Evolutionary conservation across 2,329 filamentous ascomycete species (phyloP), one percentile per base, ranked within the genome.

Genomic region (Fusarium zealandicum): DNA sequence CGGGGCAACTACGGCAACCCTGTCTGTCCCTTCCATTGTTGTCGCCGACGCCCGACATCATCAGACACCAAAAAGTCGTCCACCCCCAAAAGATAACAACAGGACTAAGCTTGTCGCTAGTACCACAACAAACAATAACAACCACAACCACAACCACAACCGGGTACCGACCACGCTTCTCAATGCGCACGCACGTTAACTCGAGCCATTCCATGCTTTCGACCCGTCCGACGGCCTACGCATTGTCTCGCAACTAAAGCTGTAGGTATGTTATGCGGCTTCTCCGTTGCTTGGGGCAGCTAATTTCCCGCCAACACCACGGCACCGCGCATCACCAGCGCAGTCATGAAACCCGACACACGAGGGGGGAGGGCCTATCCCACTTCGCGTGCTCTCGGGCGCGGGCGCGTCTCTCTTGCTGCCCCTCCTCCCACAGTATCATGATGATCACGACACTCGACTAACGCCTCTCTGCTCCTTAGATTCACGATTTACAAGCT

Each of bases 1-100:
- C 55, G 54, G 58, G 64, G 64, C 64, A 66, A 67, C 64, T 67
- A 51, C 52, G 54, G 62, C 54, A 63, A 55, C 61, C 54, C 36
- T 63, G 27, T 35, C 28, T 6, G 25, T 46, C 32, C n/a, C n/a
- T n/a, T 37, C 48, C 35, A 37, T 56, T 61, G 61, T 61, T 64
- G 64, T 57, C 52, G 41, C 60, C 47, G 25, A 35, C 40, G 48
- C 64, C 57, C 54, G 44, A 53, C 57, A 64, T 54, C 42, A 65
- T 57, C 50, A 51, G 46, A 50, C 54, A 42, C 46, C 46, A 49
- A 33, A 38, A 51, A 27, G 33, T 43, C 31, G 31, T n/a, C 40
- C 30, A 43, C 36, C 32, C 45, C 51, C 47, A 43, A 54, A 51
- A 57, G 54, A 59, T 50, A 50, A 55, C 36, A 49, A 39, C 45